phyloP scores from a whole-genome alignment of 805 yeast genomes.

The Jamesozyma hellenica region DNA sequence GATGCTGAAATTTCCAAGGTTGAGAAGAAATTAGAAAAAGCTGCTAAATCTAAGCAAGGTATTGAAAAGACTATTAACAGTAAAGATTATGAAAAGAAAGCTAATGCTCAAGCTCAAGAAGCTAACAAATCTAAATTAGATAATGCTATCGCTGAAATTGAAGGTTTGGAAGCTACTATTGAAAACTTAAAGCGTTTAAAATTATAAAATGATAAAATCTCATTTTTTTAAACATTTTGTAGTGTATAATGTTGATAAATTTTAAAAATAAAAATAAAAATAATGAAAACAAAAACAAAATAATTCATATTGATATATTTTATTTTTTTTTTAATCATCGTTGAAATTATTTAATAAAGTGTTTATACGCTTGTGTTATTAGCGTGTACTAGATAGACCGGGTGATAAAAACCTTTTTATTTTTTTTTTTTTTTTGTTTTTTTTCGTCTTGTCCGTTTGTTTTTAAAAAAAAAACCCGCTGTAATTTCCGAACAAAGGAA shows the following conservation, averaged over 20 bases:
- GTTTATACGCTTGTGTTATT: too few relatives aligned
- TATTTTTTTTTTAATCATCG: not conserved
- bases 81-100: slow-evolving; percentile 79
- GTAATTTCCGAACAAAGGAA: too few relatives aligned
- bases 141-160: slow-evolving; percentile 73
- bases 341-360: not conserved
- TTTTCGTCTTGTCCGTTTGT: too few relatives aligned
- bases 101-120: slow-evolving; percentile 71
- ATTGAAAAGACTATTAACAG: slow-evolving; percentile 60
- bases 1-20: slow-evolving; percentile 87
- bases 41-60: slow-evolving; percentile 46
- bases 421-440: too few relatives aligned
- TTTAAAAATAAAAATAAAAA: too few relatives aligned
- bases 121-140: slow-evolving; percentile 60
- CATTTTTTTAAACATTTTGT: too few relatives aligned
- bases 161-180: slow-evolving; percentile 80
- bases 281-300: not conserved
- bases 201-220: slow-evolving; percentile 35
- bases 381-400: too few relatives aligned
- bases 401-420: too few relatives aligned
- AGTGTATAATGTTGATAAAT: too few relatives aligned
- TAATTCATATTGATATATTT: not conserved
- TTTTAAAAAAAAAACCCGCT: too few relatives aligned
- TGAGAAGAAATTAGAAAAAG: slow-evolving; percentile 59
- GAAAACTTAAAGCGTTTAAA: slow-evolving; percentile 73